A percentile compares a stretch with the other conserved stretches of the same genome.
Conservation (phyloP, 1,284 basidiomycete species). For the Puccinia novopanici region DNA sequence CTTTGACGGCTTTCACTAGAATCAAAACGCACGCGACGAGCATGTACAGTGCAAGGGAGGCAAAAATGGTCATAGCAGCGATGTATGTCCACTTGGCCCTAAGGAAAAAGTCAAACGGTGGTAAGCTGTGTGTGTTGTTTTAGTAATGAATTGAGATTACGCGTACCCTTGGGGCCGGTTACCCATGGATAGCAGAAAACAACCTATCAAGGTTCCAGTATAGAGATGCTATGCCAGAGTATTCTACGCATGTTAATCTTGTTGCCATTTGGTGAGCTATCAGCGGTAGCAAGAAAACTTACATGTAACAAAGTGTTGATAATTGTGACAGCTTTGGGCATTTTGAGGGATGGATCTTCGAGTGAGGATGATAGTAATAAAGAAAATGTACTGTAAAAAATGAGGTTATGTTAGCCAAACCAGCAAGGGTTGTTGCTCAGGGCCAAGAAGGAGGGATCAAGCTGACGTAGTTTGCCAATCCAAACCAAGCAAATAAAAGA, state of each 20-base stretch:
- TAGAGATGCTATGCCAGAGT: constrained; percentile 70
- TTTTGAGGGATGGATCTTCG: constrained; percentile 72
- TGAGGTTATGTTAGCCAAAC: constrained; percentile 13
- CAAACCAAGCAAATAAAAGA: constrained; percentile 89
- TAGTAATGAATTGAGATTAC: background rate
- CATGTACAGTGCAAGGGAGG: constrained; percentile 78
- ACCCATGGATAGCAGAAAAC: constrained; percentile 94
- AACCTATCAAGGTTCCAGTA: constrained; percentile 78
- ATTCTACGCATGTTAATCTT: constrained; percentile 5
- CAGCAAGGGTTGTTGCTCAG: background rate
- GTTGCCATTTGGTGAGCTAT: background rate
- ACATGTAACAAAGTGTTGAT: constrained; percentile 79
- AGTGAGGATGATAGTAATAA: constrained; percentile 81
- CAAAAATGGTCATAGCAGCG: constrained; percentile 73
- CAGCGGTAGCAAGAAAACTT: constrained; percentile 51
- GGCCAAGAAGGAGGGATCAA: background rate
- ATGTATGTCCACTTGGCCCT: constrained; percentile 85
- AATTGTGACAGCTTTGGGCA: constrained; percentile 69
- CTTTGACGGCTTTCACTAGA: constrained; percentile 69
- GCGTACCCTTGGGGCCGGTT: constrained; percentile 84
- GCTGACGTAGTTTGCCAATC: constrained; percentile 67
- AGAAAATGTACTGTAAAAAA: constrained; percentile 76
- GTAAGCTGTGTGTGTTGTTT: background rate
- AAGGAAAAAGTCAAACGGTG: constrained; percentile 9
- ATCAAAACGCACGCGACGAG: constrained; percentile 72